Percentiles rank a stretch among this genome's conserved stretches.
These are phyloP conservation scores for Psilocybe cyanescens DNA, from an alignment of 768 basidiomycete species.

Conservation along the genomic window DNA sequence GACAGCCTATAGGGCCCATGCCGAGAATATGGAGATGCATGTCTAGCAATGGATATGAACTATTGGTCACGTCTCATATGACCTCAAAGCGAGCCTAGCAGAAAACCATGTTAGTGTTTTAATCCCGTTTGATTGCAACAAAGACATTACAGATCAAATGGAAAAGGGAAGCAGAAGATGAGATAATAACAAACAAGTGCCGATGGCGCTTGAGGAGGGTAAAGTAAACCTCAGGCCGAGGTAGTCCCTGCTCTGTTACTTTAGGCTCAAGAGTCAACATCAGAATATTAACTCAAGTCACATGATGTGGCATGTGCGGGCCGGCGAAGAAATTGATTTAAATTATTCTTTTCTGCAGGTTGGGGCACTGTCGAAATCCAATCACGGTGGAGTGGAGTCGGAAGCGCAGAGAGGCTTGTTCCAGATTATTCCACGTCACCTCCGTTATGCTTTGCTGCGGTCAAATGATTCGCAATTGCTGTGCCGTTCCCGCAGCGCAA, in stretches of 20 bases:
- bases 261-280: too few relatives aligned
- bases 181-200: too few relatives aligned
- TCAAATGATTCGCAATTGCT: not conserved
- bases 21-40: slow-evolving; percentile 84
- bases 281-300: too few relatives aligned
- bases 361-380: too few relatives aligned
- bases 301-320: too few relatives aligned
- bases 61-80: not conserved
- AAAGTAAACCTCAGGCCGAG: too few relatives aligned
- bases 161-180: not conserved
- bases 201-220: too few relatives aligned
- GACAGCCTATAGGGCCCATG: slow-evolving; percentile 81
- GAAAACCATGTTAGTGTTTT: not conserved
- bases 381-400: too few relatives aligned
- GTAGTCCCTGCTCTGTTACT: too few relatives aligned
- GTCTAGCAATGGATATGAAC: not conserved
- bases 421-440: slow-evolving; percentile 4
- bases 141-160: not conserved
- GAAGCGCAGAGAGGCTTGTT: not conserved
- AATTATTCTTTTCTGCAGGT: too few relatives aligned
- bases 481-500: slow-evolving; percentile 1
- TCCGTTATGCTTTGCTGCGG: not conserved
- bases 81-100: not conserved
- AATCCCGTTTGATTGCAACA: too few relatives aligned
- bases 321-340: not conserved